Conservation (phyloP, 805 yeast species). For the Hanseniaspora mollemarum region DNA sequence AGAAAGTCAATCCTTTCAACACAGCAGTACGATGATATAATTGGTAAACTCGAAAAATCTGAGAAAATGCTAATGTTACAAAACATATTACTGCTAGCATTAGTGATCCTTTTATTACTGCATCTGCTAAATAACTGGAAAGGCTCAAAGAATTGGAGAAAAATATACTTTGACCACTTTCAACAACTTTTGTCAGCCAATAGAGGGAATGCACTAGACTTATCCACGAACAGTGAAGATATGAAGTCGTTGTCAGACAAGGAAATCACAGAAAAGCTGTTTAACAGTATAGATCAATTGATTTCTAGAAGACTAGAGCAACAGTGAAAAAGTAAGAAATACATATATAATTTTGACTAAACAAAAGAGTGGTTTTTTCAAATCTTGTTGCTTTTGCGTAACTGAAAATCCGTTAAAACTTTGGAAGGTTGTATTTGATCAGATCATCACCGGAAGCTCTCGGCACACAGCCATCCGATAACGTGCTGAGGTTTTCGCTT, state of each 20-base stretch:
- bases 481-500: not conserved
- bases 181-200: not conserved
- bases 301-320: conserved; percentile 8
- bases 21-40: not conserved
- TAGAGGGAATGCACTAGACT: conserved; percentile 1
- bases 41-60: not conserved
- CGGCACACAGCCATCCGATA: not conserved
- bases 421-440: conserved; percentile 8
- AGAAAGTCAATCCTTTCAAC: not conserved
- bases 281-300: conserved; percentile 11
- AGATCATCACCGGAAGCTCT: not conserved
- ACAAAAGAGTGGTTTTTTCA: too few species aligned
- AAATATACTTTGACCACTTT: not conserved
- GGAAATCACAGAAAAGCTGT: conserved; percentile 9
- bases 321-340: not conserved
- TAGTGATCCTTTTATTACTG: not conserved
- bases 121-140: not conserved
- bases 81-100: not conserved
- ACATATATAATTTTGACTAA: not conserved
- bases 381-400: too few species aligned
- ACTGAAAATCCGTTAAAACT: not conserved
- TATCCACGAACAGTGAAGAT: conserved; percentile 4
- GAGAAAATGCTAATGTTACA: conserved; percentile 5
- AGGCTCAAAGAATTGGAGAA: not conserved
- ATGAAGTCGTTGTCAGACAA: not conserved